These are phyloP conservation scores for Irpex rosettiformis DNA, from an alignment of 1,284 basidiomycete genomes.

Conservation along the genomic window DNA sequence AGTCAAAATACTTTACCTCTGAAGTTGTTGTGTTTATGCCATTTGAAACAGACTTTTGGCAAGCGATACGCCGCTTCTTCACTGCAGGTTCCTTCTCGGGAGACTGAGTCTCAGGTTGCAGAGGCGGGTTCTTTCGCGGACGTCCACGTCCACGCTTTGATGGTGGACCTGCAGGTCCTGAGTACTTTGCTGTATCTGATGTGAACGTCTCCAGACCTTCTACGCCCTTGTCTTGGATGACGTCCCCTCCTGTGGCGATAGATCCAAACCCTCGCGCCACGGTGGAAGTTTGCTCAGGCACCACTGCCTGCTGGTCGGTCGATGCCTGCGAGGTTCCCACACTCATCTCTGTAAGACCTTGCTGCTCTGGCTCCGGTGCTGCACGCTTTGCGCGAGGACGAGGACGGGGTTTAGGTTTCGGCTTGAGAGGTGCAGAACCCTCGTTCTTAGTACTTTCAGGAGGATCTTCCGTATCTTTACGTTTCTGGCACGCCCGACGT, in stretches of 20 bases:
- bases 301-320: neutral
- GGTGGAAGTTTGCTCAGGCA: no score
- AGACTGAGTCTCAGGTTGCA: neutral
- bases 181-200: neutral
- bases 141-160: neutral
- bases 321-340: neutral
- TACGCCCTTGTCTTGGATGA: neutral
- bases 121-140: neutral
- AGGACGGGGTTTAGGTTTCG: conserved; percentile 20
- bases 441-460: conserved; percentile 1
- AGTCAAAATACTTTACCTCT: neutral
- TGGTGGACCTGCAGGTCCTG: neutral
- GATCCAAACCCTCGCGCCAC: neutral
- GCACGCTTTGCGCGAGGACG: conserved; percentile 13
- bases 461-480: neutral
- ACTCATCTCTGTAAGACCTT: neutral
- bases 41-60: neutral
- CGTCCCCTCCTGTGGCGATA: neutral
- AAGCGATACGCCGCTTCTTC: conserved; percentile 6
- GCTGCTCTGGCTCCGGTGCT: neutral
- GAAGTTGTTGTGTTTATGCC: neutral
- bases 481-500: neutral
- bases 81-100: neutral
- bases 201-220: neutral
- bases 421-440: conserved; percentile 6